phyloP scores from a whole-genome alignment of 495 filamentous ascomycete genomes.

The Tuber brumale region DNA sequence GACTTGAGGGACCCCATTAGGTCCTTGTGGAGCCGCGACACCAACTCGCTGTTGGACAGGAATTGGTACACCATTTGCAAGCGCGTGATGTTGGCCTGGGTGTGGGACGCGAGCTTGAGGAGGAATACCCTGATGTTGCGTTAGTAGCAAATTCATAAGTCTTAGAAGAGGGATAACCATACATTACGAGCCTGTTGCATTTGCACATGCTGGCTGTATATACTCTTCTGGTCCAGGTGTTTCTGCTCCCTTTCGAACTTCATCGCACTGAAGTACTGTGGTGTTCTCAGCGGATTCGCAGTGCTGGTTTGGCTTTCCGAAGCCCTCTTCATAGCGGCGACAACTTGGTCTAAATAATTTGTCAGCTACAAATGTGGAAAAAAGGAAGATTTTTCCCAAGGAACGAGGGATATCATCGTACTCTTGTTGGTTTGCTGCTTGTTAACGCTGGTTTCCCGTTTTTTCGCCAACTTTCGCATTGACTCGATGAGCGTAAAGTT shows the following conservation, averaged over 20 bases:
- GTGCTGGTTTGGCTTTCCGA: conserved; percentile 39
- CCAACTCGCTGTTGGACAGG: conserved; percentile 13
- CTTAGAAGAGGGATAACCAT: conserved; percentile 11
- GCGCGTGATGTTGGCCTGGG: conserved; percentile 21
- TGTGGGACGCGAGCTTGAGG: conserved; percentile 30
- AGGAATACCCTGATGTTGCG: conserved; percentile 3
- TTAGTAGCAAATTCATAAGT: background rate
- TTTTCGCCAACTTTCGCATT: conserved; percentile 92
- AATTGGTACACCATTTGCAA: conserved; percentile 27
- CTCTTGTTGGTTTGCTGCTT: conserved; percentile 64
- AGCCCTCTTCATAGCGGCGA: conserved; percentile 44
- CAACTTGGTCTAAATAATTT: conserved; percentile 8
- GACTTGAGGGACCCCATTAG: background rate
- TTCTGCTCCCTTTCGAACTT: conserved; percentile 79
- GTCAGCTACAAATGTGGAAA: background rate
- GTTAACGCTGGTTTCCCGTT: conserved; percentile 72
- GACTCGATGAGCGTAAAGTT: conserved; percentile 84
- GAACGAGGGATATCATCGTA: conserved; percentile 18
- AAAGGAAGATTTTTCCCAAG: background rate
- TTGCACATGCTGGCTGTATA: conserved; percentile 25
- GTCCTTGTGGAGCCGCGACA: background rate
- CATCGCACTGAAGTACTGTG: conserved; percentile 79
- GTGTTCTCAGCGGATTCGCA: conserved; percentile 55
- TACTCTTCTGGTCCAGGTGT: conserved; percentile 62
- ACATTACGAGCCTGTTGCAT: conserved; percentile 19